phyloP scores from a whole-genome alignment of 257 asterid genomes.

The Solanum corneliomulleri region DNA sequence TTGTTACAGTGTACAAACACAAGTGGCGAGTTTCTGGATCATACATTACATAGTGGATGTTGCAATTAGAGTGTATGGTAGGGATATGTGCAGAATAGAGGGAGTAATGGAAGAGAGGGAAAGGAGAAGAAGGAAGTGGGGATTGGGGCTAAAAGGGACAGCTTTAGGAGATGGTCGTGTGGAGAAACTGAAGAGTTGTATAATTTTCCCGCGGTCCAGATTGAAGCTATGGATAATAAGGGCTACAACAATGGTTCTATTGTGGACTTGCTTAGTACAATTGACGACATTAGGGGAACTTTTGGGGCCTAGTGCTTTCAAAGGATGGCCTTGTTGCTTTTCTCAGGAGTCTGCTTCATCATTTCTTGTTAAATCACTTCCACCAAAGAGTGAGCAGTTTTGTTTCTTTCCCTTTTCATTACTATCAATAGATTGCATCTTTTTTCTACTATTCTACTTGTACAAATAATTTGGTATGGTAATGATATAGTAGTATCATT shows the following conservation, averaged over 20 bases:
- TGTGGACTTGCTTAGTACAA: conserved; percentile 51
- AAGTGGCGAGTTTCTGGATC: not conserved
- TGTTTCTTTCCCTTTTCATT: not conserved
- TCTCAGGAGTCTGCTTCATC: conserved; percentile 41
- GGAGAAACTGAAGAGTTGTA: conserved; percentile 56
- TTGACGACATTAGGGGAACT: conserved; percentile 42
- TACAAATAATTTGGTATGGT: not conserved
- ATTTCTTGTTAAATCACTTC: conserved; percentile 58
- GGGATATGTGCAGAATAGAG: conserved; percentile 41
- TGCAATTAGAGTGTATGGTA: not conserved
- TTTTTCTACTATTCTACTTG: not conserved
- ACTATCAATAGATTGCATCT: not conserved
- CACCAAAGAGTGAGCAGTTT: conserved; percentile 72
- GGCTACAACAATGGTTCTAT: conserved; percentile 25
- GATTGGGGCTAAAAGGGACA: conserved; percentile 59
- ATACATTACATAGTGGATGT: not conserved
- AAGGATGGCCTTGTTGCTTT: conserved; percentile 60
- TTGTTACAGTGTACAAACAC: not conserved
- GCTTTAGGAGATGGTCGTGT: conserved; percentile 42
- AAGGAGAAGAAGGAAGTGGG: conserved; percentile 21
- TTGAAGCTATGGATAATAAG: conserved; percentile 51
- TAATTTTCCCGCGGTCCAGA: conserved; percentile 42
- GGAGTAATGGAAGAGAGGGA: conserved; percentile 28
- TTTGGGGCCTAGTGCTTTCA: conserved; percentile 42
- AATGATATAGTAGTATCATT: not conserved